Evolutionary conservation across 2,329 filamentous ascomycete species (phyloP), one percentile per base, ranked within the genome.

Genomic region (Penicillium sclerotiorum): DNA sequence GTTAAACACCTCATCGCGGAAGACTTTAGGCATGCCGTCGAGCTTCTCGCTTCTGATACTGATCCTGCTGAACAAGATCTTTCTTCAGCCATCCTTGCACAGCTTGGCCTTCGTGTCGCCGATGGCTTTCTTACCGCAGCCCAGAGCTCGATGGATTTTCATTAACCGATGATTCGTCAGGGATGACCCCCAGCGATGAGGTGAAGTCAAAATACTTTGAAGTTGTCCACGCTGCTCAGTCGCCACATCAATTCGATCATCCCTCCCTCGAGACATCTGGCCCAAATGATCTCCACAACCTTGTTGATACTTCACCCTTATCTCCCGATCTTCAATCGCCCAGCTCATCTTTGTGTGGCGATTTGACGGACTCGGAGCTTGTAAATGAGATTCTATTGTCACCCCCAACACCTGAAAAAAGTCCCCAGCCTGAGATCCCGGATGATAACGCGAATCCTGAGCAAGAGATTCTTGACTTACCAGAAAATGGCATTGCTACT

Each of bases 151-250:
- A 12, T 50, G 66, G 67, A 62, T 73, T 73, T 73, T 71, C 63
- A 59, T 56, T 41, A 20, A 52, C 71, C 71, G 53, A 65, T 70
- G 71, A 73, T 71, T 71, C 64, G 61, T 64, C 59, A 59, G 59
- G 58, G 54, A 45, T 67, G 63, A 69, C 62, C 55, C 57, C 64
- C 58, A 53, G 65, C 62, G 68, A 69, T 71, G 70, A 73, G 70
- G 70, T 65, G 50, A 62, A 57, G 60, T 72, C 69, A 5, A 68
- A 65, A 50, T 71, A 68, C 56, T 71, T 69, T n/a, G 45, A 36
- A 23, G 5, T 37, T 12, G 32, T 36, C 5, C 18, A n/a, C 15
- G 8, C 17, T 20, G 8, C 9, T n/a, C n/a, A n/a, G n/a, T n/a
- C n/a, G n/a, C n/a, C n/a, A n/a, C n/a, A n/a, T n/a, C n/a, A n/a